Percentiles rank a stretch among this genome's conserved stretches.
phyloP scores from a whole-genome alignment of 2,329 filamentous ascomycete species.

The Ambrosiella xylebori region DNA sequence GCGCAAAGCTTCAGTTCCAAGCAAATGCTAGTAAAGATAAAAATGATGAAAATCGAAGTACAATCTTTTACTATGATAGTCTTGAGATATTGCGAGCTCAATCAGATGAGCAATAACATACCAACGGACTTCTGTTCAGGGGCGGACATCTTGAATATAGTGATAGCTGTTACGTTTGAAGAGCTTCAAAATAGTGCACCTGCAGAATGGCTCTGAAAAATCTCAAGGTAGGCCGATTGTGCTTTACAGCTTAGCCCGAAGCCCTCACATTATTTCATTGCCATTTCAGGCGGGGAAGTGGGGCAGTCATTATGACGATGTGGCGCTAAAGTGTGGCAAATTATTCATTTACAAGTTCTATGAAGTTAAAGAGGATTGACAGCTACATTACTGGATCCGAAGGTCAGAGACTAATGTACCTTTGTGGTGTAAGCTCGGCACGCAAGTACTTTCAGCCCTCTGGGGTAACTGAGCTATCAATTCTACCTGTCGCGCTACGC shows the following conservation, averaged over 20 bases:
- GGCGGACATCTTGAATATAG: conserved; percentile 24
- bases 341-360: background rate
- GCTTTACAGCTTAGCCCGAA: conserved; percentile 8
- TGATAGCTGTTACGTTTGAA: conserved; percentile 11
- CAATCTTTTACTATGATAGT: background rate
- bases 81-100: background rate
- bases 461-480: background rate
- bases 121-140: conserved; percentile 26
- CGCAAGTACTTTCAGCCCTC: background rate
- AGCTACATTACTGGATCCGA: background rate
- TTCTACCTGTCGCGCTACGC: conserved; percentile 11
- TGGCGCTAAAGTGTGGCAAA: conserved; percentile 8
- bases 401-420: background rate
- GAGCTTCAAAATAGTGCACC: conserved; percentile 7
- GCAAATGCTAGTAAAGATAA: background rate
- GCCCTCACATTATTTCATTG: conserved; percentile 6
- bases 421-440: background rate
- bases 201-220: conserved; percentile 15
- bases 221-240: conserved; percentile 11
- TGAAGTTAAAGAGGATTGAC: background rate
- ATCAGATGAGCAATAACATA: conserved; percentile 18
- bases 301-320: conserved; percentile 10
- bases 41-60: background rate
- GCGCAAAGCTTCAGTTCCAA: background rate
- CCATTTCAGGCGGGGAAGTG: conserved; percentile 13